phyloP scores from a whole-genome alignment of 2,329 filamentous ascomycete genomes.

The Aspergillus neoniger region DNA sequence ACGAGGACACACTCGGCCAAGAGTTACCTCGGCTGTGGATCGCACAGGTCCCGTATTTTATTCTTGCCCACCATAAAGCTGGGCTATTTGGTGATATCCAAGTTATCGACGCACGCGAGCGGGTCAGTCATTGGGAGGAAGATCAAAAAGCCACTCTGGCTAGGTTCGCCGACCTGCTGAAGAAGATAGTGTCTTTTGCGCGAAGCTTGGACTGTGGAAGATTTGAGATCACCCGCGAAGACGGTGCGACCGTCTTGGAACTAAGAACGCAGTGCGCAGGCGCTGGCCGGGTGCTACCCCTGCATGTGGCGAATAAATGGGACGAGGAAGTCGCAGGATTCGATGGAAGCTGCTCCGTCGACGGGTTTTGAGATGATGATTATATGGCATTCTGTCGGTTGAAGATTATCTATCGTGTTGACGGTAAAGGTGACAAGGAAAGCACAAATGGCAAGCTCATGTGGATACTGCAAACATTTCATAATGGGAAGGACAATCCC shows the following conservation, averaged over 20 bases:
- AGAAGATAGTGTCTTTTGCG: conserved; percentile 25
- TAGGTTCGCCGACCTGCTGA: conserved; percentile 23
- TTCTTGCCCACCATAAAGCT: conserved; percentile 53
- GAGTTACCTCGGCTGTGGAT: conserved; percentile 54
- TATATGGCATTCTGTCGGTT: background rate
- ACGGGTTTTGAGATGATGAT: background rate
- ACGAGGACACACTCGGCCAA: conserved; percentile 36
- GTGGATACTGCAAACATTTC: background rate
- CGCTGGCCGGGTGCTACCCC: background rate
- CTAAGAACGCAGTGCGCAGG: background rate
- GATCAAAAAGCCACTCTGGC: conserved; percentile 32
- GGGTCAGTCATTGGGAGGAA: conserved; percentile 47
- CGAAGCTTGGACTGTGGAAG: conserved; percentile 16
- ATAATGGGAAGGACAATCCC: background rate
- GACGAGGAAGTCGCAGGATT: background rate
- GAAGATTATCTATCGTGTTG: background rate
- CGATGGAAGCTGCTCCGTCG: background rate
- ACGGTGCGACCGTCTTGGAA: background rate
- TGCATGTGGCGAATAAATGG: background rate
- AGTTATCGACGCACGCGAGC: conserved; percentile 40
- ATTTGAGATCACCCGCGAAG: background rate
- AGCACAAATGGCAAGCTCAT: background rate
- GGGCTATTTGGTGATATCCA: conserved; percentile 48
- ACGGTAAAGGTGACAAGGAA: background rate
- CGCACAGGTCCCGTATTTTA: conserved; percentile 54